Evolutionary conservation across 371 early-diverging fungal species (phyloP).

Genomic region (Amoeboaphelidium protococcarum): DNA sequence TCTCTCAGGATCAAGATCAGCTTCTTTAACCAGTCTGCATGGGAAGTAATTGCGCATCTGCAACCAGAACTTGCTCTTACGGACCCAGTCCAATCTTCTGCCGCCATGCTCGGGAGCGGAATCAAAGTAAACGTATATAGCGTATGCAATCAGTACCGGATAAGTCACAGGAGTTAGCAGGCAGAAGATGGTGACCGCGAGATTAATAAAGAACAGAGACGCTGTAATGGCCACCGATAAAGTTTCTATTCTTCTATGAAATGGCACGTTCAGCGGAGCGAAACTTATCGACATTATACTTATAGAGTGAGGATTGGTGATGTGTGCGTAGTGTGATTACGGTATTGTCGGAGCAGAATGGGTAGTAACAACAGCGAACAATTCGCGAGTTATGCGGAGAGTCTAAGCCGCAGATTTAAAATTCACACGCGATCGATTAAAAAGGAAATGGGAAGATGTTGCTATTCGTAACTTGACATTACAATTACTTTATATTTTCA

Average conservation of each 20-base stretch:
- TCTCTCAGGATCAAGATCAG: constrained; percentile 36
- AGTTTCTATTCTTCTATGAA: constrained; percentile 1
- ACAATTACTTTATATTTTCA: too few species aligned
- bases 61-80: constrained; percentile 28
- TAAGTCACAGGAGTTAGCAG: not conserved
- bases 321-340: too few species aligned
- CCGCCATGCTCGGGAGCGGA: constrained; percentile 28
- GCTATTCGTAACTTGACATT: too few species aligned
- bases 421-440: too few species aligned
- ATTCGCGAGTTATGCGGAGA: too few species aligned
- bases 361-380: too few species aligned
- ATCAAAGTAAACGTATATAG: constrained; percentile 11
- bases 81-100: constrained; percentile 26
- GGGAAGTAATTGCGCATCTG: constrained; percentile 56
- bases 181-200: not conserved
- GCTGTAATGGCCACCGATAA: not conserved
- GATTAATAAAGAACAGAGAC: not conserved
- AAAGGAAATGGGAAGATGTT: too few species aligned
- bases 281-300: not conserved
- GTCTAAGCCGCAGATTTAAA: too few species aligned
- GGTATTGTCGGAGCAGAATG: too few species aligned
- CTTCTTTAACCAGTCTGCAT: constrained; percentile 34
- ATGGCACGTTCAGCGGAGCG: constrained; percentile 1
- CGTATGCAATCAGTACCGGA: constrained; percentile 3
- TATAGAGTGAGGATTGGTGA: not conserved